Percentiles rank a stretch among this genome's conserved stretches.
Evolutionary conservation across 768 basidiomycete genomes (phyloP).

Genomic region (Naganishia randhawae): DNA sequence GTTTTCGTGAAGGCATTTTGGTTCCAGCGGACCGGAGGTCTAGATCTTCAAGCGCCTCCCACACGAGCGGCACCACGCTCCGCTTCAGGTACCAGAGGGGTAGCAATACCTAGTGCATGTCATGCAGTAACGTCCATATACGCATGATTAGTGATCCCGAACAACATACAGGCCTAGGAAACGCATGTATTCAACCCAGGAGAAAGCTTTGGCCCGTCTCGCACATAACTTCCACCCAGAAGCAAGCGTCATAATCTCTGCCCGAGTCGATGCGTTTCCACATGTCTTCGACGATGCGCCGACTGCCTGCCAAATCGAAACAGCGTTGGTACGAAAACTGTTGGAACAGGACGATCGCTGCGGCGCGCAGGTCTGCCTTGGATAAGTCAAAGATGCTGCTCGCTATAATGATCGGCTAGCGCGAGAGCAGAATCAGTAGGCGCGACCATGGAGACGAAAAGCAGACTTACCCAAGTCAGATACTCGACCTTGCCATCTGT

Average conservation of each 20-base stretch:
- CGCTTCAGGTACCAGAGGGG: too few relatives aligned
- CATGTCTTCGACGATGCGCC: constrained; percentile 1
- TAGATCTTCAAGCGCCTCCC: too few relatives aligned
- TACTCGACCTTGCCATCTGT: constrained; percentile 8
- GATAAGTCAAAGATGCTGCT: constrained; percentile 11
- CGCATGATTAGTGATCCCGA: too few relatives aligned
- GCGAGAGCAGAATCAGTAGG: background rate
- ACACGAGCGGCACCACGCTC: too few relatives aligned
- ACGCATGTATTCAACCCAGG: constrained; percentile 10
- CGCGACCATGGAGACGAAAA: background rate
- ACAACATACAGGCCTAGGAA: too few relatives aligned
- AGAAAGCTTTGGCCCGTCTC: constrained; percentile 8
- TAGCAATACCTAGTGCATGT: too few relatives aligned
- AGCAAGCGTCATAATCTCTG: constrained; percentile 21
- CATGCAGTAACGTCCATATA: too few relatives aligned
- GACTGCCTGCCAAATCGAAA: constrained; percentile 2
- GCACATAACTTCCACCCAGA: constrained; percentile 17
- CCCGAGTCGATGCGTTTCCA: constrained; percentile 4
- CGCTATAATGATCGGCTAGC: constrained; percentile 3
- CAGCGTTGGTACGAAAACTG: constrained; percentile 16
- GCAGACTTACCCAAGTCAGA: background rate
- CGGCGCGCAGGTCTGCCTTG: background rate
- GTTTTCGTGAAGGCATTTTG: too few relatives aligned
- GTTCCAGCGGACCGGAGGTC: too few relatives aligned
- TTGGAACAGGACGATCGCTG: background rate